phyloP scores from a whole-genome alignment of 345 rosid genomes.

The Barbarea vulgaris region DNA sequence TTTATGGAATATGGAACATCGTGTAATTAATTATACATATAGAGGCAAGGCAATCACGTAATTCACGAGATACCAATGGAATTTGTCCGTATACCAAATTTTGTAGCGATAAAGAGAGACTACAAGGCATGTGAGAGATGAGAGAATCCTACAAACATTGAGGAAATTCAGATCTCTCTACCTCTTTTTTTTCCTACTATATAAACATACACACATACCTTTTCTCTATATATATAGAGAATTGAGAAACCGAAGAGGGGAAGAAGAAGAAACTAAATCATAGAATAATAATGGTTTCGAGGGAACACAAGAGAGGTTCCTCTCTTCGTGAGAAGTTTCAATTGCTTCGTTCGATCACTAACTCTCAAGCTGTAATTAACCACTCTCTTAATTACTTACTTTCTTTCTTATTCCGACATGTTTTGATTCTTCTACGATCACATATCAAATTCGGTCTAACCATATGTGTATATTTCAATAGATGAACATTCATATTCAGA shows the following conservation, averaged over 20 bases:
- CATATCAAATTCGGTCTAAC: conserved; percentile 35
- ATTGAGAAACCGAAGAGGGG: conserved; percentile 8
- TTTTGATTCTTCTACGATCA: conserved; percentile 36
- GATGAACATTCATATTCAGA: not conserved
- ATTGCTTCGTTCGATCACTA: conserved; percentile 59
- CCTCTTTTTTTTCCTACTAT: not conserved
- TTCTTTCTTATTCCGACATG: not conserved
- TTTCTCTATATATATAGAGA: not conserved
- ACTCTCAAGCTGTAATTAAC: conserved; percentile 57
- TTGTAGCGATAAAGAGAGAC: conserved; percentile 30
- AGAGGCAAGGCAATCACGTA: conserved; percentile 27
- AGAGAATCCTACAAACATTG: conserved; percentile 28
- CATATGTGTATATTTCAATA: not conserved
- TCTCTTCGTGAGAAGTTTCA: conserved; percentile 52
- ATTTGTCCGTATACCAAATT: conserved; percentile 41
- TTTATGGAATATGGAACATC: conserved; percentile 13
- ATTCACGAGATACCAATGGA: conserved; percentile 41
- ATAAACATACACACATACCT: not conserved
- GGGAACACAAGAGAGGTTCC: conserved; percentile 46
- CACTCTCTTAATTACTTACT: conserved; percentile 23
- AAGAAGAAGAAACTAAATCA: conserved; percentile 9
- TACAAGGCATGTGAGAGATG: conserved; percentile 41
- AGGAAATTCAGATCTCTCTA: conserved; percentile 23
- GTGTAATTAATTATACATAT: conserved; percentile 34
- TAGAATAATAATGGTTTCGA: conserved; percentile 43